Evolutionary conservation across 768 basidiomycete species (phyloP).

Genomic region (Russula ochroleuca): DNA sequence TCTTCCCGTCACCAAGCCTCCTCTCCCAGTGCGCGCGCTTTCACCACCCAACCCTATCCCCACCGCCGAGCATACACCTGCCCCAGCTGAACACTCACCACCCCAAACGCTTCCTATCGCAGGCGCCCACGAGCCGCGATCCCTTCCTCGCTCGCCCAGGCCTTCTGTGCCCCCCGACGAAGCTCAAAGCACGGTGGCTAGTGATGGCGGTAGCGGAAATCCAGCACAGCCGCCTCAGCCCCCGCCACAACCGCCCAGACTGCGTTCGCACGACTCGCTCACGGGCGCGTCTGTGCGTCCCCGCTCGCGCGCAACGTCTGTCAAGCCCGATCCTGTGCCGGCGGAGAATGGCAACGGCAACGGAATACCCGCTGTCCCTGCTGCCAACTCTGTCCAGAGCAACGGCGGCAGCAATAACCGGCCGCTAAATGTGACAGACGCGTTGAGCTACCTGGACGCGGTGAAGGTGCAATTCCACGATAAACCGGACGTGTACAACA

Average conservation of each 20-base stretch:
- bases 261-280: constrained; percentile 23
- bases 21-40: constrained; percentile 10
- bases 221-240: neutral
- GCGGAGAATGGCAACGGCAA: constrained; percentile 8
- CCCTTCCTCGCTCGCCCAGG: constrained; percentile 16
- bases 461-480: constrained; percentile 90
- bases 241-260: constrained; percentile 2
- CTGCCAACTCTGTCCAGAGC: constrained; percentile 24
- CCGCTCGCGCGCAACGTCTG: constrained; percentile 23
- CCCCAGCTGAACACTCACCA: constrained; percentile 16
- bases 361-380: neutral
- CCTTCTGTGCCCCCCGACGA: constrained; percentile 6
- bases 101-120: constrained; percentile 12
- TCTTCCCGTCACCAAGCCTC: constrained; percentile 18
- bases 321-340: constrained; percentile 12
- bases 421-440: constrained; percentile 88
- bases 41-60: constrained; percentile 3
- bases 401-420: constrained; percentile 38
- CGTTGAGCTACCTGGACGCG: constrained; percentile 88
- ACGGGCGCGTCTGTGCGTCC: constrained; percentile 11
- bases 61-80: constrained; percentile 1
- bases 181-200: neutral
- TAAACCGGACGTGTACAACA: constrained; percentile 91
- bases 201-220: neutral
- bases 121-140: constrained; percentile 14